These are phyloP conservation scores for Diaporthe sp. DNA, from an alignment of 2,329 filamentous ascomycete genomes.

Conservation along the genomic window DNA sequence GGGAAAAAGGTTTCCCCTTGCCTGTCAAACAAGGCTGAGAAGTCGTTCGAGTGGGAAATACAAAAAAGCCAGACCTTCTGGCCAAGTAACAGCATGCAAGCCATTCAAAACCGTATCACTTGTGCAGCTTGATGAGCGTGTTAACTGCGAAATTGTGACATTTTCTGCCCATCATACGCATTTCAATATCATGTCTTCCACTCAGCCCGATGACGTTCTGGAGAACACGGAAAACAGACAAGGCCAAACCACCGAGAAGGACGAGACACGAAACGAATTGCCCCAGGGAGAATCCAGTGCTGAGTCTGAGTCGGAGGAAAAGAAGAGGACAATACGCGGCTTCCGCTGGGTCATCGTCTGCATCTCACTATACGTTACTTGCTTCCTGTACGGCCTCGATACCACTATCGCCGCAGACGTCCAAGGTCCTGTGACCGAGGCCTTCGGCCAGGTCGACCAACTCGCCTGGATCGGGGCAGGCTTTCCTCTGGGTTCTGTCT, in stretches of 20 bases:
- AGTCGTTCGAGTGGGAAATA: background rate
- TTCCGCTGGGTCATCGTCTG: constrained; percentile 18
- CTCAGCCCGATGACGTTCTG: background rate
- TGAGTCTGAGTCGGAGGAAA: background rate
- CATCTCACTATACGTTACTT: constrained; percentile 20
- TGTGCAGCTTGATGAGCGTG: background rate
- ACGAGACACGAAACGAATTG: background rate
- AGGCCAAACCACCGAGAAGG: background rate
- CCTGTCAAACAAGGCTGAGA: background rate
- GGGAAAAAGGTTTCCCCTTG: background rate
- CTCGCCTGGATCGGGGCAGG: constrained; percentile 55
- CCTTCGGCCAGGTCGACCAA: constrained; percentile 52
- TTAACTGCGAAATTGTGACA: background rate
- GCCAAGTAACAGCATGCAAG: background rate
- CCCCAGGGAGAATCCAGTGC: background rate
- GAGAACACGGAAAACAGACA: background rate
- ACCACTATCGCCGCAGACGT: constrained; percentile 59
- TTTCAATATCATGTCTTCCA: background rate
- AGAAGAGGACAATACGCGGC: background rate
- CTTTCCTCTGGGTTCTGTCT: constrained; percentile 56
- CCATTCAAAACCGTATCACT: background rate
- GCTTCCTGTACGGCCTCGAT: constrained; percentile 42
- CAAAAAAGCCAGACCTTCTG: background rate
- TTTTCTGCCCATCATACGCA: background rate
- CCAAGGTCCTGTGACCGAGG: constrained; percentile 54